Percentiles rank a stretch among this genome's conserved stretches.
Conservation (phyloP, 2,329 filamentous ascomycete genomes). For the Aotearoamyces nothofagi region DNA sequence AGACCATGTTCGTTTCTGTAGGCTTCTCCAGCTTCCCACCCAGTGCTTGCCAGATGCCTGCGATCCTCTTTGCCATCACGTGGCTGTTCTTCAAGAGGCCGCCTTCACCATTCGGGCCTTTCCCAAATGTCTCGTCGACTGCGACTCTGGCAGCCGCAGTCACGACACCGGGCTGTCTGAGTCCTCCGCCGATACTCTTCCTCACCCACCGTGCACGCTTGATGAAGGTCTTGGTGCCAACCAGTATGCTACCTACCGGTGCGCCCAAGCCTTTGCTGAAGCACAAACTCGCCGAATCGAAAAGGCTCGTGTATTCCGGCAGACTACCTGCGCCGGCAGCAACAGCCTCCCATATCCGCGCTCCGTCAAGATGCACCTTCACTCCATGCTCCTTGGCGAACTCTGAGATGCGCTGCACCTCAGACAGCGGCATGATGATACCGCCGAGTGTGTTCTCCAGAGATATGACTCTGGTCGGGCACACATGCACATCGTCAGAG, state of each 20-base stretch:
- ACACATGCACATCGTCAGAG: slow-evolving; percentile 56
- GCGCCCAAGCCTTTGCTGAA: slow-evolving; percentile 76
- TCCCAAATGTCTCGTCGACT: slow-evolving; percentile 64
- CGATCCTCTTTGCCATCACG: slow-evolving; percentile 44
- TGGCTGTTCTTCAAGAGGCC: slow-evolving; percentile 48
- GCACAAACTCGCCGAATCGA: slow-evolving; percentile 64
- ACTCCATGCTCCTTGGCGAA: slow-evolving; percentile 54
- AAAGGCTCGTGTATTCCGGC: slow-evolving; percentile 48
- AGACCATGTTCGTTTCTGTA: slow-evolving; percentile 63
- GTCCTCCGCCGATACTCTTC: slow-evolving; percentile 67
- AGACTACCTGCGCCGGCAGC: slow-evolving; percentile 52
- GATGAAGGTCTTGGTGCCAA: slow-evolving; percentile 38
- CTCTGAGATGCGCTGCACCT: slow-evolving; percentile 50
- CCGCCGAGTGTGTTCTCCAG: slow-evolving; percentile 80
- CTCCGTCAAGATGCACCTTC: slow-evolving; percentile 64
- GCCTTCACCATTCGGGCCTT: slow-evolving; percentile 37
- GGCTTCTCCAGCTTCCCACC: slow-evolving; percentile 45
- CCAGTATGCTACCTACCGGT: slow-evolving; percentile 62
- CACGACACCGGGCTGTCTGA: slow-evolving; percentile 63
- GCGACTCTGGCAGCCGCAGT: slow-evolving; percentile 63
- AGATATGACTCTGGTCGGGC: slow-evolving; percentile 67
- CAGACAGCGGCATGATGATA: slow-evolving; percentile 60
- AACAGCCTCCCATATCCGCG: slow-evolving; percentile 69
- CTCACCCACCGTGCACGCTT: slow-evolving; percentile 60
- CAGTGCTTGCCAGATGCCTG: slow-evolving; percentile 39